Conservation (phyloP, 345 rosid species). For the Camelina neglecta region DNA sequence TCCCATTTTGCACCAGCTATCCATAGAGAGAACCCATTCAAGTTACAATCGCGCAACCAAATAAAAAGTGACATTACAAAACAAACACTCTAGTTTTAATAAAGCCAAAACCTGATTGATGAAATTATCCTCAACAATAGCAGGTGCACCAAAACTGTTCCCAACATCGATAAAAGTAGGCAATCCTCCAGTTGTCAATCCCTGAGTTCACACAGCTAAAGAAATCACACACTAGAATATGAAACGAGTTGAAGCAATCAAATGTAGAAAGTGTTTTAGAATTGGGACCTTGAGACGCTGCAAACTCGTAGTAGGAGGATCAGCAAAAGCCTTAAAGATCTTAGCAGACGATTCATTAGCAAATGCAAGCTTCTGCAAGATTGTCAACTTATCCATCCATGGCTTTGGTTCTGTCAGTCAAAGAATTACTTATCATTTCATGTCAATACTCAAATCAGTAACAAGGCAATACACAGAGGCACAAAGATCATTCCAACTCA, state of each 20-base stretch:
- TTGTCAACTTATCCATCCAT: constrained; percentile 85
- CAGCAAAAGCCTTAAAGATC: constrained; percentile 94
- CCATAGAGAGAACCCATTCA: constrained; percentile 19
- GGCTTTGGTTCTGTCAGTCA: constrained; percentile 57
- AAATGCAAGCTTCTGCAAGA: constrained; percentile 72
- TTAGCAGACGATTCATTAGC: constrained; percentile 62
- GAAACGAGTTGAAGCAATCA: not conserved
- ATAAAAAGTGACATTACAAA: not conserved
- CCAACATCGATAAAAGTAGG: constrained; percentile 96
- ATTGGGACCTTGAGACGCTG: constrained; percentile 78
- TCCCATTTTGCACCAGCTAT: constrained; percentile 78
- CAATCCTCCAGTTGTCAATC: constrained; percentile 90
- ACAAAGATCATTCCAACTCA: constrained; percentile 5
- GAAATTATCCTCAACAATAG: constrained; percentile 86
- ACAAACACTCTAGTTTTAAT: not conserved
- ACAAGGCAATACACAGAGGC: not conserved
- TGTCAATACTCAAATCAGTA: not conserved
- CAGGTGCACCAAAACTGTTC: constrained; percentile 95
- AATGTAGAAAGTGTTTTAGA: not conserved
- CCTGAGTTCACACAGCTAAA: constrained; percentile 50
- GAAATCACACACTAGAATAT: not conserved
- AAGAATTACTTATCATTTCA: not conserved
- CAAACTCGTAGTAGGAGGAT: constrained; percentile 95
- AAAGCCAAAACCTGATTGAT: constrained; percentile 63
- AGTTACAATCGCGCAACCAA: not conserved